Percentiles rank a stretch among this genome's conserved stretches.
These are phyloP conservation scores for Diversispora epigaea DNA, from an alignment of 192 early-diverging fungal species.

Conservation along the genomic window DNA sequence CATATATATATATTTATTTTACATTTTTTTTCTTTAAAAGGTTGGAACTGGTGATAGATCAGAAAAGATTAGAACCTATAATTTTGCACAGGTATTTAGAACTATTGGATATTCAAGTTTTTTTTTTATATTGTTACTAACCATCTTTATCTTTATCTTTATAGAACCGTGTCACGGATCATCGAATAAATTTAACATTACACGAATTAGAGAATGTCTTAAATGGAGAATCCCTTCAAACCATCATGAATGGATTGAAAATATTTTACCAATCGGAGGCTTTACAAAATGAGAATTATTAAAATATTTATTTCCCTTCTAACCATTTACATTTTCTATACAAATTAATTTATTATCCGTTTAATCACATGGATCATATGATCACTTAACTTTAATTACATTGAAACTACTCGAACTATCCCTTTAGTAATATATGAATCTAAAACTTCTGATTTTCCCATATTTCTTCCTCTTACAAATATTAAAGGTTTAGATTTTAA, in stretches of 20 bases:
- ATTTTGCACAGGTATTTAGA: conserved; percentile 64
- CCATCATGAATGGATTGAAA: conserved; percentile 43
- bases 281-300: conserved; percentile 2
- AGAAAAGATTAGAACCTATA: conserved; percentile 83
- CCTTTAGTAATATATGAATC: no score
- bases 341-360: no score
- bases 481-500: no score
- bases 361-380: no score
- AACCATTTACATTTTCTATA: no score
- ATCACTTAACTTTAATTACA: no score
- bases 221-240: conserved; percentile 51
- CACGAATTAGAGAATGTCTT: conserved; percentile 69
- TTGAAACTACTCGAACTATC: no score
- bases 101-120: background rate
- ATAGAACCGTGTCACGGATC: conserved; percentile 75
- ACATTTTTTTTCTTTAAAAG: conserved; percentile 4
- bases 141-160: background rate
- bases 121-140: background rate
- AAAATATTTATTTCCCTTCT: background rate
- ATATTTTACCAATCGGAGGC: conserved; percentile 40
- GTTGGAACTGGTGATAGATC: conserved; percentile 72
- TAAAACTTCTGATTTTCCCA: no score
- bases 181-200: conserved; percentile 73
- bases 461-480: no score
- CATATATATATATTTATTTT: background rate